These are phyloP conservation scores for Eragrostis nindensis DNA, from an alignment of 176 grass and related monocot species.

Conservation along the genomic window DNA sequence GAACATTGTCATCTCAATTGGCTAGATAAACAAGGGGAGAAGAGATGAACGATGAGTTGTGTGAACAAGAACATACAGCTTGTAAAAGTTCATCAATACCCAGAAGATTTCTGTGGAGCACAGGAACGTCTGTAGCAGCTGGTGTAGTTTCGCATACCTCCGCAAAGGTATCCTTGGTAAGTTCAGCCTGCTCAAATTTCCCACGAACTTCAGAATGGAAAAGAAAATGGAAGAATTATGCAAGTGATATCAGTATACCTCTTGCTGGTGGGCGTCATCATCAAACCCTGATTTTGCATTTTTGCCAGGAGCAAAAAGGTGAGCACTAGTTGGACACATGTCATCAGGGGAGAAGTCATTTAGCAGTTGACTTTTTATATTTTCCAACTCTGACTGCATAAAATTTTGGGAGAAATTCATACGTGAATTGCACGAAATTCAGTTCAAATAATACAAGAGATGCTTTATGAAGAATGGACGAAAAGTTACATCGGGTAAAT, in stretches of 20 bases:
- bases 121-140: too few relatives aligned
- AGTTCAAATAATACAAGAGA: constrained; percentile 23
- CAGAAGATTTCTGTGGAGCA: constrained; percentile 62
- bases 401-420: constrained; percentile 20
- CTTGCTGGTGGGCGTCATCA: constrained; percentile 51
- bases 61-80: constrained; percentile 53
- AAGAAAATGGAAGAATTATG: constrained; percentile 2
- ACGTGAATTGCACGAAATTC: constrained; percentile 24
- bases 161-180: background rate
- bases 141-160: constrained; percentile 1
- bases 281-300: constrained; percentile 45
- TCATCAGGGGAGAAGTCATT: constrained; percentile 91
- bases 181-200: constrained; percentile 45
- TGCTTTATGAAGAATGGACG: constrained; percentile 20
- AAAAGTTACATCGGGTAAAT: constrained; percentile 74
- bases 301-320: constrained; percentile 51
- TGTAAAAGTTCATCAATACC: constrained; percentile 83
- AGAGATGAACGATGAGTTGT: too few relatives aligned
- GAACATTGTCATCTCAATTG: too few relatives aligned
- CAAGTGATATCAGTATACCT: constrained; percentile 36
- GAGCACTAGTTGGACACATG: constrained; percentile 70
- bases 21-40: too few relatives aligned
- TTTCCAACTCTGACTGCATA: constrained; percentile 75
- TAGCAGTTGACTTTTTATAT: constrained; percentile 69
- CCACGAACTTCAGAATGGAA: constrained; percentile 31